Conservation (phyloP, 2,329 filamentous ascomycete genomes). For the Cryphonectria nitschkei region DNA sequence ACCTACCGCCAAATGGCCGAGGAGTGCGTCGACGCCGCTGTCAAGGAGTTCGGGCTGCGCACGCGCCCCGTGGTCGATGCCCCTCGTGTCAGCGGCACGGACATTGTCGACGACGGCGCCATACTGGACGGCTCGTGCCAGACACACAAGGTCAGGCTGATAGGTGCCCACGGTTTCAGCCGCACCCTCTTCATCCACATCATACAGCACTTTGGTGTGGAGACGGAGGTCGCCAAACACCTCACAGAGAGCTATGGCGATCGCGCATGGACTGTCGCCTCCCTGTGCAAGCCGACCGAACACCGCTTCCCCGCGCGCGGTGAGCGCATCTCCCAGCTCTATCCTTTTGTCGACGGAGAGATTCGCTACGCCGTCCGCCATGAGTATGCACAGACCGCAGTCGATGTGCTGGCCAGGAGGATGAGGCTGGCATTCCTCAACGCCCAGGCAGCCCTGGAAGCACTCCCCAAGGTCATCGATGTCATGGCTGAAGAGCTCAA, state of each 20-base stretch:
- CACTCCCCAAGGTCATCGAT: constrained; percentile 83
- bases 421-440: constrained; percentile 89
- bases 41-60: constrained; percentile 65
- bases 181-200: constrained; percentile 92
- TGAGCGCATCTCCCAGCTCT: constrained; percentile 76
- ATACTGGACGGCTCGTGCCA: constrained; percentile 73
- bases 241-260: constrained; percentile 88
- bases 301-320: constrained; percentile 82
- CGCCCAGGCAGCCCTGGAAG: constrained; percentile 86
- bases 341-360: constrained; percentile 92
- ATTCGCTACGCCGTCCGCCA: constrained; percentile 84
- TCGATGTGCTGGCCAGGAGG: constrained; percentile 83
- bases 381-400: constrained; percentile 89
- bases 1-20: constrained; percentile 90
- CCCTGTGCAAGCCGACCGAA: constrained; percentile 76
- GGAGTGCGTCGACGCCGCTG: constrained; percentile 79
- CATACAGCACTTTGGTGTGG: constrained; percentile 89
- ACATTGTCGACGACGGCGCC: constrained; percentile 71
- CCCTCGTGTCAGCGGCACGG: constrained; percentile 69
- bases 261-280: constrained; percentile 86
- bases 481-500: constrained; percentile 84
- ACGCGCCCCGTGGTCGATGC: constrained; percentile 55
- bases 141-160: constrained; percentile 72
- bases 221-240: constrained; percentile 91
- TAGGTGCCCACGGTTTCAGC: constrained; percentile 82